Evolutionary conservation across 106 monocot species (phyloP), one percentile per base, ranked within the genome.

Genomic region (Dendrobium nobile): DNA sequence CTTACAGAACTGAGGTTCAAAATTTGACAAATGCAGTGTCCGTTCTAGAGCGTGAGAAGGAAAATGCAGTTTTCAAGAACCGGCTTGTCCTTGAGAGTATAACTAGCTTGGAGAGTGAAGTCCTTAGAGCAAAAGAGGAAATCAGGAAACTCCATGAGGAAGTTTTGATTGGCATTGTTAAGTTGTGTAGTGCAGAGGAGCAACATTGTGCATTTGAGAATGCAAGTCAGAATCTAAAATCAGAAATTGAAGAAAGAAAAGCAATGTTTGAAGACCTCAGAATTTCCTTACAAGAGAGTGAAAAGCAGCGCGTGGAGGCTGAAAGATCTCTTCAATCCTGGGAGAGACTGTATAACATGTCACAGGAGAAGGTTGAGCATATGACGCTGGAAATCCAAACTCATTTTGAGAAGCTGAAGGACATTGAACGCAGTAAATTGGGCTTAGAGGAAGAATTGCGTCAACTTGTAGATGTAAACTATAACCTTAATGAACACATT

Each of bases 121-220:
- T 92, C 43, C 84, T 83, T 22, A 40, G 5, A 33, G 81, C 77
- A 13, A 73, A 83, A 75, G 85, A 85, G 67, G 86, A 91, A 19
- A 82, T 90, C 41, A 86, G 75, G 61, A 90, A 84, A 58, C 82
- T 89, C 40, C 93, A 93, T 78, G 82, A 85, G 72, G 87, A 95
- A 61, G 82, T 94, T 82, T 67, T 86, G 37, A 68, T 19, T 28
- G 84, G 56, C 67, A 40, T 81, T 2, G 48, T 47, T 26, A 77
- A 67, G 48, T 82, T 90, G 31, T 82, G 75, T 7, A 68, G 76
- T 80, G 41, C 80, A 27, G 86, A 89, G 80, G 80, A 89, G 26
- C 79, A 56, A 77, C 82, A 77, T 77, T 44, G 77, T 82, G 9
- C 72, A 20, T 31, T 88, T 67, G 82, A 80, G 77, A 77, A 80